Conservation (phyloP, 2,329 filamentous ascomycete species). For the Sporothrix phasma region DNA sequence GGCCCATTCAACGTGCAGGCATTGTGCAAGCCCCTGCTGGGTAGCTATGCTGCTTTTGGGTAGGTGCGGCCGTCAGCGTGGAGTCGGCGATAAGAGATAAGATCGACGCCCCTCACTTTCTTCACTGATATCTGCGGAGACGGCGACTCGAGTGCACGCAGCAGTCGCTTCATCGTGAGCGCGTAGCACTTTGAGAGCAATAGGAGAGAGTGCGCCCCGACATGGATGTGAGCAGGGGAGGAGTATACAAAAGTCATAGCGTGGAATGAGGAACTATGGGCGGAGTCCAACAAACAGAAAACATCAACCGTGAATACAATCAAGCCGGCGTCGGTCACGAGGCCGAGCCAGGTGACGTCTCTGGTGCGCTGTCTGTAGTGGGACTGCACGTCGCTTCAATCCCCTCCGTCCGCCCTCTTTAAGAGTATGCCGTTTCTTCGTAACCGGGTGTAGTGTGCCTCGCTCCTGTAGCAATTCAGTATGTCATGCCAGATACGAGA, state of each 20-base stretch:
- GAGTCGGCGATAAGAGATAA: not conserved
- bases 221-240: no score
- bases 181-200: not conserved
- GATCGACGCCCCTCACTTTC: conserved; percentile 2
- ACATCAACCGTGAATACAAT: no score
- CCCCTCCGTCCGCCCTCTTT: not conserved
- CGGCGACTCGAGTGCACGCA: not conserved
- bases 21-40: not conserved
- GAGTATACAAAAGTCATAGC: no score
- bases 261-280: no score
- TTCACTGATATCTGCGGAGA: not conserved
- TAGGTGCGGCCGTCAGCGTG: not conserved
- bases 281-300: no score
- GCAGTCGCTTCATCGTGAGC: not conserved
- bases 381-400: no score
- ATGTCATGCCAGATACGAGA: not conserved
- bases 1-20: not conserved
- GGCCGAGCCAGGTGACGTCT: no score
- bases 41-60: not conserved
- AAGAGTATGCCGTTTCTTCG: not conserved
- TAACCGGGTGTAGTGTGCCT: not conserved
- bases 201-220: not conserved
- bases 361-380: no score
- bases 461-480: not conserved
- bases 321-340: no score